Percentiles rank a stretch among this genome's conserved stretches.
Conservation (phyloP, 2,329 filamentous ascomycete species). For the Hymenoscyphus infarciens region DNA sequence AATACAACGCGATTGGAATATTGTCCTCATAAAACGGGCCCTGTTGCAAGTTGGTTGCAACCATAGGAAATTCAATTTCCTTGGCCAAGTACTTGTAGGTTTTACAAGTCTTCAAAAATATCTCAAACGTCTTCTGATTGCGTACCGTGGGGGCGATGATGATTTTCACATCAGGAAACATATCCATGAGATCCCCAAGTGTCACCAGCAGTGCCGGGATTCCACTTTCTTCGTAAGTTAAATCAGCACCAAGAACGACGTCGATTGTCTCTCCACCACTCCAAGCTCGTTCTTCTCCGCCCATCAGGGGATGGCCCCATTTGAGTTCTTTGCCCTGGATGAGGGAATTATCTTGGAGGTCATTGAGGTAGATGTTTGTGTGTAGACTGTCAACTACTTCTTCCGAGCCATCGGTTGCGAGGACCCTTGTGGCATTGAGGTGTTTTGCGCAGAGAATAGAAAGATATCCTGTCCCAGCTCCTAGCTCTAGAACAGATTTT, state of each 20-base stretch:
- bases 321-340: conserved; percentile 53
- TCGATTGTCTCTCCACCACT: conserved; percentile 46
- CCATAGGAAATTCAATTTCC: conserved; percentile 43
- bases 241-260: conserved; percentile 70
- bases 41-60: conserved; percentile 42
- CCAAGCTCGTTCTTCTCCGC: conserved; percentile 41
- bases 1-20: conserved; percentile 57
- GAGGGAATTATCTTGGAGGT: conserved; percentile 51
- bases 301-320: conserved; percentile 40
- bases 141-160: conserved; percentile 69
- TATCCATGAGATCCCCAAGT: conserved; percentile 55
- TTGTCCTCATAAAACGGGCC: conserved; percentile 63
- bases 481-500: conserved; percentile 66
- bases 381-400: conserved; percentile 65
- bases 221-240: conserved; percentile 68
- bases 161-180: conserved; percentile 54
- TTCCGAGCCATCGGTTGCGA: conserved; percentile 72
- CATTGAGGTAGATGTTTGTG: conserved; percentile 67
- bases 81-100: conserved; percentile 40
- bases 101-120: conserved; percentile 56
- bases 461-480: conserved; percentile 72
- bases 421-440: conserved; percentile 55
- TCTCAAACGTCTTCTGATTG: conserved; percentile 64
- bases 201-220: conserved; percentile 64
- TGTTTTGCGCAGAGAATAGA: conserved; percentile 70